Evolutionary conservation across 306 rosid species (phyloP).

Genomic region (Sesbania bispinosa): DNA sequence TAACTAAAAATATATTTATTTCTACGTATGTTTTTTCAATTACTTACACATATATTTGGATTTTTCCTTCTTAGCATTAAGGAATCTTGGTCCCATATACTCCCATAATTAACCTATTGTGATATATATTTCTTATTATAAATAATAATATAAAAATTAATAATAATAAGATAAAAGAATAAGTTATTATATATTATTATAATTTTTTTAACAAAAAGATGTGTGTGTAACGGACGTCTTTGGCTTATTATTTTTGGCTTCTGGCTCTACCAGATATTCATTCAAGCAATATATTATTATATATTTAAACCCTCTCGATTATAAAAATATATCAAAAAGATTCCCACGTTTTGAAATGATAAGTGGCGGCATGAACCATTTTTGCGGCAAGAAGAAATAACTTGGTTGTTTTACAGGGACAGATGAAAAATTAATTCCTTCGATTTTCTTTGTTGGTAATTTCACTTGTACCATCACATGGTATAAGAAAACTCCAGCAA

Average conservation of each 20-base stretch:
- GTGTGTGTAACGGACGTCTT: neutral
- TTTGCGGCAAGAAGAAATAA: neutral
- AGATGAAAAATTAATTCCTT: too few relatives aligned
- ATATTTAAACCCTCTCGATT: neutral
- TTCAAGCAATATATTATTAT: neutral
- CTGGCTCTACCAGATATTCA: neutral
- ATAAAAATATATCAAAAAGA: neutral
- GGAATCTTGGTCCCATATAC: conserved; percentile 18
- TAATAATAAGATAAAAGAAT: too few relatives aligned
- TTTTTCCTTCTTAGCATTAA: neutral
- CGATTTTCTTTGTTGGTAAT: too few relatives aligned
- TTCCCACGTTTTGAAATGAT: too few relatives aligned
- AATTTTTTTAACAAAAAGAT: neutral
- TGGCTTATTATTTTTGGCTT: neutral
- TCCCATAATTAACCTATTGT: too few relatives aligned
- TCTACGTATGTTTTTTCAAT: neutral
- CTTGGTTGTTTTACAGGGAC: neutral
- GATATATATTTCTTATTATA: too few relatives aligned
- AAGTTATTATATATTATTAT: too few relatives aligned
- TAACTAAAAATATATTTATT: too few relatives aligned
- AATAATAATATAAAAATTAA: too few relatives aligned
- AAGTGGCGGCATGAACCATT: too few relatives aligned
- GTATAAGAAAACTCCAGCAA: too few relatives aligned
- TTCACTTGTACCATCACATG: too few relatives aligned
- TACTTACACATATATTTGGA: neutral